Conservation (phyloP, 257 asterid species). For the Penstemon barbatus region DNA sequence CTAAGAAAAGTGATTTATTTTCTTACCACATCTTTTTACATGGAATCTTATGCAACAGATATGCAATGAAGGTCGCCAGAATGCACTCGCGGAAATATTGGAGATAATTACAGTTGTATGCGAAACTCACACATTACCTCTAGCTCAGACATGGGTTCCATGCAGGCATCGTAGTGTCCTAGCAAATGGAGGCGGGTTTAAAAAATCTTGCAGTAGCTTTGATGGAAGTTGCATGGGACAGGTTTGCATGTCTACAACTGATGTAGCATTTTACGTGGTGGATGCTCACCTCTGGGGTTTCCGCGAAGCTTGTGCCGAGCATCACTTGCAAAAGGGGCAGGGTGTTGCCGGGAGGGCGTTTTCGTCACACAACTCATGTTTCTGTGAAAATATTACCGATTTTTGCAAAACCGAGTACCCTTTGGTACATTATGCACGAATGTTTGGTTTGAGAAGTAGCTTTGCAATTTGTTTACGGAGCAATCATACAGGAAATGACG, state of each 20-base stretch:
- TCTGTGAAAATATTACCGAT: slow-evolving; percentile 65
- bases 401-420: slow-evolving; percentile 90
- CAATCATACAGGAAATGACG: slow-evolving; percentile 77
- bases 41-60: slow-evolving; percentile 49
- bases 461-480: slow-evolving; percentile 80
- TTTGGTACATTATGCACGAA: slow-evolving; percentile 86
- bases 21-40: slow-evolving; percentile 25
- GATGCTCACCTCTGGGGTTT: slow-evolving; percentile 92
- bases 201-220: slow-evolving; percentile 88
- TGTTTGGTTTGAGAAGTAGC: slow-evolving; percentile 72
- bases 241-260: slow-evolving; percentile 88
- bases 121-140: slow-evolving; percentile 78
- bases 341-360: slow-evolving; percentile 91
- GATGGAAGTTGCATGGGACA: slow-evolving; percentile 96
- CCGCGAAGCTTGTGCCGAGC: slow-evolving; percentile 89
- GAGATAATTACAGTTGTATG: slow-evolving; percentile 82
- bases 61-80: slow-evolving; percentile 86
- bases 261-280: slow-evolving; percentile 75
- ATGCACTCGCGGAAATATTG: slow-evolving; percentile 78
- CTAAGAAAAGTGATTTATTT: slow-evolving; percentile 7
- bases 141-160: slow-evolving; percentile 98
- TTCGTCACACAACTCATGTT: slow-evolving; percentile 56
- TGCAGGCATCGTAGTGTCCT: slow-evolving; percentile 80
- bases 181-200: slow-evolving; percentile 80
- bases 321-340: slow-evolving; percentile 87